Evolutionary conservation across 176 grass and related monocot genomes (phyloP).

Genomic region (Cenchrus americanus): DNA sequence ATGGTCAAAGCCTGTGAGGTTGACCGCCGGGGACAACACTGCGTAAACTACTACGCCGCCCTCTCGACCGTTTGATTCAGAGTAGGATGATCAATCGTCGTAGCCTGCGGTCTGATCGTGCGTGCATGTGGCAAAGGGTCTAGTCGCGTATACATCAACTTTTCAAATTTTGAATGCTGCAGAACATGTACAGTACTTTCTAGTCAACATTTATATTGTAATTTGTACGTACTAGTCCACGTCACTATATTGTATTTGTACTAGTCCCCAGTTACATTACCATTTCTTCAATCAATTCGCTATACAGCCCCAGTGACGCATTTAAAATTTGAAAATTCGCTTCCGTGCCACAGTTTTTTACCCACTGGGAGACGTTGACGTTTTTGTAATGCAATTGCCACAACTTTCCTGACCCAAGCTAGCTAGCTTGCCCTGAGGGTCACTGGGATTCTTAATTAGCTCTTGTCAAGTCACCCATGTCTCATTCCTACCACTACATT

Average conservation of each 20-base stretch:
- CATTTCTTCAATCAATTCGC: not conserved
- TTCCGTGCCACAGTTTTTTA: not conserved
- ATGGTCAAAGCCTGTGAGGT: slow-evolving; percentile 39
- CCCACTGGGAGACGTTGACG: not conserved
- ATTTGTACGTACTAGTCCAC: not conserved
- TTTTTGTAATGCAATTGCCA: slow-evolving; percentile 27
- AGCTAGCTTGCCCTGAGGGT: slow-evolving; percentile 32
- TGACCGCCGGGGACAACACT: slow-evolving; percentile 42
- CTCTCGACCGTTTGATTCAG: slow-evolving; percentile 23
- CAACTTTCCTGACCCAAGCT: slow-evolving; percentile 27
- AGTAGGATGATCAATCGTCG: not conserved
- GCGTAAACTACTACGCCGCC: not conserved
- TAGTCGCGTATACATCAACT: not conserved
- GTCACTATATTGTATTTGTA: not conserved
- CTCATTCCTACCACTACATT: slow-evolving; percentile 45
- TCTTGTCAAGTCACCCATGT: slow-evolving; percentile 49
- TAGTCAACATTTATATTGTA: not conserved
- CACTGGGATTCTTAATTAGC: slow-evolving; percentile 43
- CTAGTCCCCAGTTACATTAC: not conserved
- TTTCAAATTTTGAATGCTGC: not conserved
- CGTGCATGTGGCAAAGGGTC: slow-evolving; percentile 6
- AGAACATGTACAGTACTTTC: not conserved
- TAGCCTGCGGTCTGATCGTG: not conserved
- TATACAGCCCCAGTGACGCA: no score
- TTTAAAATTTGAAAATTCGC: no score